Base-by-base conservation (phyloP, 2,329 filamentous ascomycete species). In the Bipolaris oryzae region DNA sequence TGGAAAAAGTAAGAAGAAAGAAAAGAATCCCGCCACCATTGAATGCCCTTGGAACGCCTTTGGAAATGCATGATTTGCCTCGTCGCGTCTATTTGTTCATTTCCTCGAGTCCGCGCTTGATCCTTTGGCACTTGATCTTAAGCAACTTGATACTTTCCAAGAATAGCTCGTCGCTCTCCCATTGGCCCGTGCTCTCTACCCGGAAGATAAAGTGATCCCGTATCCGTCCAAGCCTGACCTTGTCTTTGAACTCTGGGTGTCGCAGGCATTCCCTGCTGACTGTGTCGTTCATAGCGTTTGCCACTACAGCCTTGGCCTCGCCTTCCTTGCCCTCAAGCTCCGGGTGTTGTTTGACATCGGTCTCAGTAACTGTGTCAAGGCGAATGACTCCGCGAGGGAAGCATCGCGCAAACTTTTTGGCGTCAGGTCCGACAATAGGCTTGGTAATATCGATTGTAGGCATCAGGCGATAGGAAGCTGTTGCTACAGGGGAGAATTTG, bases 141-240 rank as follows among this genome's bases (percentile, higher is more conserved):
- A 99, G 79, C 66, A 92, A 82, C 79, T 89, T 90, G 48, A 99
- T 85, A 25, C 91, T 88, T 79, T 98, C 92, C 54, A 99, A 78
- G 81, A 99, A 98, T 63, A 99, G 82, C 77, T 92, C 88, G 70
- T 98, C 94, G 73, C 92, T 96, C 57, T 95, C 89, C 82, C 92
- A 96, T 79, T 99, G 95, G 5, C 95, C 96, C 0, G 92, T 89
- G 81, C 93, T 97, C 82, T 99, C 95, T 34, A 99, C 84, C 52
- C 87, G 89, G 82, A 95, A 99, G 77, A 99, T 98, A 77, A 99
- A 99, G 80, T 99, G 96, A 76, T 99, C 95, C 63, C 92, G 84
- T 68, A 92, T 82, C 52, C 96, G 85, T 41, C 95, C 95, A 31
- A 99, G 85, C 82, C 92, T 93, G 62, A 99, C 95, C 82, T 97